Evolutionary conservation across 768 basidiomycete species (phyloP), one percentile per base, ranked within the genome.

Genomic region (Cyclocybe aegerita): DNA sequence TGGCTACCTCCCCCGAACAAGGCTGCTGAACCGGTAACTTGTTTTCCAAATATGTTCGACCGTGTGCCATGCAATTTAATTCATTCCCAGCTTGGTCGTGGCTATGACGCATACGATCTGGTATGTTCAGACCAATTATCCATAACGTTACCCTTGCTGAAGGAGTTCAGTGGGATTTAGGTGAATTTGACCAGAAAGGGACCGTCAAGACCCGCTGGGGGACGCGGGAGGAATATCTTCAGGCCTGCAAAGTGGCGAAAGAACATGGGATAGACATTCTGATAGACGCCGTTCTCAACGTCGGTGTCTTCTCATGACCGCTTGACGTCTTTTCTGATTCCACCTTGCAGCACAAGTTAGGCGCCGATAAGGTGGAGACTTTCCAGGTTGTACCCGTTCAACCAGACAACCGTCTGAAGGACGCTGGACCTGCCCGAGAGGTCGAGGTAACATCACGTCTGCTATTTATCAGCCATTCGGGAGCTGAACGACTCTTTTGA

Each of bases 221-320:
- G 16, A 86, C 88, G 9, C 88, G 84, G 57, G 82, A 90, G 29
- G 88, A 96, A 52, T 78, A 94, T 23, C 61, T 93, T 1, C 60
- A 71, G 9, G 90, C 90, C 16, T 87, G 88, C 60, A 70, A 76
- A 51, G 68, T 70, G n/a, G 93, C 93, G 2, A 78, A 76, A 57
- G 70, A 77, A 52, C 77, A 82, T 56, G 83, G 85, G 4, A 79
- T 98, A 12, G 83, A 88, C 54, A 78, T 93, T 34, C 68, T 92
- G 17, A 84, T 94, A 42, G 93, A 96, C 58, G 92, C 92, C 1
- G 90, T 98, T 3, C 74, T 98, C 52, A 95, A 95, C 67, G 93
- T 93, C 55, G 62, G 72, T 56, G 23, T 10, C 36, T 39, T 32
- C 17, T 14, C 10, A n/a, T 31, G 39, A 48, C 23, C 16, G 14